Conservation (phyloP, 306 rosid species). For the Trifolium subterraneum region DNA sequence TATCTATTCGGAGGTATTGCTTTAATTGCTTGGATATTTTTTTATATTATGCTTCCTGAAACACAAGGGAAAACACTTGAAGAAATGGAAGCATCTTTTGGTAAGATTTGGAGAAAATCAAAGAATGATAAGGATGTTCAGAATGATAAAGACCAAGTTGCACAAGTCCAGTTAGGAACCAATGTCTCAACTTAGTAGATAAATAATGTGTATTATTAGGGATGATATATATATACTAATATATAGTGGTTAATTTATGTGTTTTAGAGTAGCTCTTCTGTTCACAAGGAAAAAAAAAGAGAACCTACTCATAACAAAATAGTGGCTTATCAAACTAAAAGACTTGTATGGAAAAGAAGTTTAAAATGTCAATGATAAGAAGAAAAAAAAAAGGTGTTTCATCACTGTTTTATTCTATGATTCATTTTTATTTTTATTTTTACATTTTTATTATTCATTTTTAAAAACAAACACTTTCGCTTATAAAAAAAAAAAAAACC, state of each 20-base stretch:
- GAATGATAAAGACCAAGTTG: slow-evolving; percentile 27
- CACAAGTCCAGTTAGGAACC: slow-evolving; percentile 49
- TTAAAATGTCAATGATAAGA: not conserved
- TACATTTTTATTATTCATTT: too few species aligned
- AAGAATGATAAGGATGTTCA: not conserved
- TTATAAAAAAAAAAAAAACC: too few species aligned
- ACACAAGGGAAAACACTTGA: slow-evolving; percentile 79
- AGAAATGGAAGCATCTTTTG: slow-evolving; percentile 76
- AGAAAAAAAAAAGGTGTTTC: not conserved
- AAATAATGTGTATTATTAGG: slow-evolving; percentile 7
- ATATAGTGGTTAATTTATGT: not conserved
- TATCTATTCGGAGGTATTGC: slow-evolving; percentile 64
- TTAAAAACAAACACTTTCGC: too few species aligned
- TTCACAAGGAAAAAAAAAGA: too few species aligned
- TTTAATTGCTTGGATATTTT: slow-evolving; percentile 53
- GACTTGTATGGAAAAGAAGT: not conserved
- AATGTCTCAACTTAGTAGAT: slow-evolving; percentile 30
- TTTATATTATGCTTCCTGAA: slow-evolving; percentile 68
- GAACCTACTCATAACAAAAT: too few species aligned
- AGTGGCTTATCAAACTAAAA: not conserved
- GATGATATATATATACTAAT: not conserved
- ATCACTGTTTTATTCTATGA: not conserved
- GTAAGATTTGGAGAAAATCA: slow-evolving; percentile 48
- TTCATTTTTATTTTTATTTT: too few species aligned
- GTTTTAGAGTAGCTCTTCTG: not conserved